Conservation (phyloP, 169 alveolate genomes). For the Plasmodium knowlesi region DNA sequence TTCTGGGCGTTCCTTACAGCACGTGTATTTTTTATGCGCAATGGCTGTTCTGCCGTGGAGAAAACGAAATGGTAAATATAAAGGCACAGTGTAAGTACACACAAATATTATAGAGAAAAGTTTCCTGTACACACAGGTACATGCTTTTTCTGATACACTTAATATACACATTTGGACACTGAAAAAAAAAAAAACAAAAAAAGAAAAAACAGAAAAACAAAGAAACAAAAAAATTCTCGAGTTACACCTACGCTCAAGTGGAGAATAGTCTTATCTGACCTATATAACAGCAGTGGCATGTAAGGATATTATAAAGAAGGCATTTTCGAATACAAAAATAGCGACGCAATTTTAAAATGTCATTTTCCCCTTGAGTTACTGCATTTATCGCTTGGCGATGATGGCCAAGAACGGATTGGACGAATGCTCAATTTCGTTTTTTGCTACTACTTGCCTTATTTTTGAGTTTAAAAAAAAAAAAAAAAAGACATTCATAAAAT, state of each 20-base stretch:
- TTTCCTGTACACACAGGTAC: background rate
- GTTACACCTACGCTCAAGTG: background rate
- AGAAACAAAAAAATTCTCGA: background rate
- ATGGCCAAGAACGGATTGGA: background rate
- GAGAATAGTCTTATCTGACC: background rate
- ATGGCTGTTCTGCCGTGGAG: background rate
- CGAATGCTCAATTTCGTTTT: background rate
- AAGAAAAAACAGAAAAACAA: background rate
- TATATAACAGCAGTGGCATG: constrained; percentile 6
- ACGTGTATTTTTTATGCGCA: background rate
- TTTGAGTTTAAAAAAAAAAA: background rate
- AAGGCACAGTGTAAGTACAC: background rate
- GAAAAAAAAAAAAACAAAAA: background rate
- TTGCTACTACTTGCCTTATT: background rate
- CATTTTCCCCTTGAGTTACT: background rate
- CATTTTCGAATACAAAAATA: background rate
- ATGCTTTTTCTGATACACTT: background rate
- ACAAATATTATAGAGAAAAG: background rate
- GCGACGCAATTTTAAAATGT: constrained; percentile 1
- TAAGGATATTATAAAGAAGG: background rate
- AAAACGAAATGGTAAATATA: background rate
- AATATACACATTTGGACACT: background rate
- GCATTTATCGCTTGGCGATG: constrained; percentile 3
- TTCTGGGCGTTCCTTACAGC: background rate
- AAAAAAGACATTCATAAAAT: background rate